Base-by-base conservation (phyloP, 176 grass and related monocot species). In the Tillandsia fasciculata region DNA sequence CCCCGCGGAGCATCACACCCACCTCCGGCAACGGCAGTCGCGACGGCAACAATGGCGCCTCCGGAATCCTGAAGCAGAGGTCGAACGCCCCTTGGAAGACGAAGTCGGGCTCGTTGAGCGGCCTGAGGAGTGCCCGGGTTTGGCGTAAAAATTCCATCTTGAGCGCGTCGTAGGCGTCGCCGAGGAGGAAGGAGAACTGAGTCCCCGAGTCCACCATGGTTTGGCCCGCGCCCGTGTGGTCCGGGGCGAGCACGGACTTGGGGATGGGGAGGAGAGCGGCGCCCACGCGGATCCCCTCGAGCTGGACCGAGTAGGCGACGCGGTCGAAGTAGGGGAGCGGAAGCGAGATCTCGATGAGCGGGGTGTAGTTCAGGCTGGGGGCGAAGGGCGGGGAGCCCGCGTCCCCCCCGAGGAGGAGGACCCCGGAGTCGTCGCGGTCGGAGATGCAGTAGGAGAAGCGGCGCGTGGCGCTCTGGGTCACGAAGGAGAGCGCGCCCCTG, bases 21-120 rank as follows among this genome's bases (percentile, higher is more conserved):
- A 83, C 77, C 73, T 86, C 83, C 12, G 87, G 80, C 9, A 91
- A 81, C 26, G 49, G 20, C 20, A 20, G 20, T 47, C 23, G 3
- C 27, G 33, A 51, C 29, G 29, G 33, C 33, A 42, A 51, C 13
- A 67, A 70, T 26, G 59, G 51, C 33, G 29, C 70, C 69, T 72
- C 79, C n/a, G 82, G n/a, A 2, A 77, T 53, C 26, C 74, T 82
- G 82, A 88, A 96, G 80, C 91, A 96, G 17, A 74, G 72, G 79
- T 96, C 91, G 74, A 96, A 88, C 47, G 91, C 85, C 15, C 87
- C 82, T 70, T 96, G 82, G 80, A 96, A 96, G 33, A 86, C 87
- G 79, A 90, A 96, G 50, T 11, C 76, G 3, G 82, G 82, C 77
- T 96, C 80, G 24, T 68, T 76, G 8, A 91, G 82, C 12, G 77